Evolutionary conservation across 2,329 filamentous ascomycete genomes (phyloP).

Genomic region (Arthrocladium fulminans): DNA sequence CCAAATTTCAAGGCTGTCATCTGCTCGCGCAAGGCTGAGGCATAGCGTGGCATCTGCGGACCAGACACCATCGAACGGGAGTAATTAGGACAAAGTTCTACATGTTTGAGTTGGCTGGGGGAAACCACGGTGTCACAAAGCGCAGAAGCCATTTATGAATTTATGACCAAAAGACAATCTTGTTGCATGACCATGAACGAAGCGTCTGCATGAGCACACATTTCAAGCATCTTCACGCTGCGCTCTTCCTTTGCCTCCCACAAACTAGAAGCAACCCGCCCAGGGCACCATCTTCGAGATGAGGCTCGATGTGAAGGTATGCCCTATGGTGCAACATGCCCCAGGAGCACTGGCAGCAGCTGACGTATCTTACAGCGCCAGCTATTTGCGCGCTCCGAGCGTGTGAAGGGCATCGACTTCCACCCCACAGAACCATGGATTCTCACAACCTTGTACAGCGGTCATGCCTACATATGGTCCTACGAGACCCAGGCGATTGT

Average conservation of each 20-base stretch:
- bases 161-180: not conserved
- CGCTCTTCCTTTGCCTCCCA: not conserved
- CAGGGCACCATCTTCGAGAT: slow-evolving; percentile 8
- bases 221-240: not conserved
- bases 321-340: slow-evolving; percentile 16
- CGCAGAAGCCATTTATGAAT: not conserved
- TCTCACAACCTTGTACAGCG: slow-evolving; percentile 91
- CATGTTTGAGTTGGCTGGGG: no score
- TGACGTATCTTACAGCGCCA: slow-evolving; percentile 50
- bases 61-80: no score
- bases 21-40: no score
- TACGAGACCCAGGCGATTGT: slow-evolving; percentile 95
- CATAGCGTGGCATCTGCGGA: no score
- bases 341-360: not conserved
- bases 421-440: slow-evolving; percentile 93
- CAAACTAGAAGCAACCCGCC: not conserved
- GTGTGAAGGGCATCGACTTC: slow-evolving; percentile 96
- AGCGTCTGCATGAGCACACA: not conserved
- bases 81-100: no score
- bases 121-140: not conserved
- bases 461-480: slow-evolving; percentile 98
- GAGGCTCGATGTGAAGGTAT: slow-evolving; percentile 23
- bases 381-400: slow-evolving; percentile 81
- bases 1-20: no score
- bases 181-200: not conserved